phyloP scores from a whole-genome alignment of 352 stramenopile species.

The Blastocystis sp. region DNA sequence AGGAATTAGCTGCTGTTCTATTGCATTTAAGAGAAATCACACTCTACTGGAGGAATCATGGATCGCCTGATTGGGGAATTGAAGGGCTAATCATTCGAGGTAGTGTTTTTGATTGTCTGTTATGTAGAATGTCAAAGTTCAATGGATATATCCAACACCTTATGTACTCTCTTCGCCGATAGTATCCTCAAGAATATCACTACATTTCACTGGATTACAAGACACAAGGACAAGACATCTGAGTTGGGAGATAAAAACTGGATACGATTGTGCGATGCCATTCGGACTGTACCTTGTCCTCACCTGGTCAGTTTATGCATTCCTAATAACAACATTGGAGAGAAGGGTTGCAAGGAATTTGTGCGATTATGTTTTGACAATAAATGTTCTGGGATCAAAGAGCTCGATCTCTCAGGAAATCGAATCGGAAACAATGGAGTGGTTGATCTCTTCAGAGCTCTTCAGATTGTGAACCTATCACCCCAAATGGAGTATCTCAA shows the following conservation, averaged over 20 bases:
- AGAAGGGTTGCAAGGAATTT: slow-evolving; percentile 50
- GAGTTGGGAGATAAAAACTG: slow-evolving; percentile 46
- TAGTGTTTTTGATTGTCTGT: not conserved
- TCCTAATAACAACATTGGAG: slow-evolving; percentile 47
- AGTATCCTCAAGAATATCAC: slow-evolving; percentile 4
- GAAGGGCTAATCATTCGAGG: slow-evolving; percentile 26
- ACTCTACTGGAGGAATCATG: slow-evolving; percentile 16
- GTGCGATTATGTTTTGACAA: slow-evolving; percentile 27
- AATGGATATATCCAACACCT: not conserved
- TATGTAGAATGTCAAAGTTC: slow-evolving; percentile 28
- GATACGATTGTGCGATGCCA: slow-evolving; percentile 16
- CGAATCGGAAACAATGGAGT: slow-evolving; percentile 17
- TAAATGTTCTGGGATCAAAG: not conserved
- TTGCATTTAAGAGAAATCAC: slow-evolving; percentile 30
- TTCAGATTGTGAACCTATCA: not conserved
- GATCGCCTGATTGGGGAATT: slow-evolving; percentile 16
- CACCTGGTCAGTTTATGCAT: slow-evolving; percentile 16
- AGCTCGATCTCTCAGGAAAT: slow-evolving; percentile 16
- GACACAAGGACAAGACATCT: not conserved
- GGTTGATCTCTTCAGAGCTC: not conserved
- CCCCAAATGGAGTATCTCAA: not conserved
- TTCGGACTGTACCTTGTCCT: not conserved
- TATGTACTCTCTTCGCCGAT: slow-evolving; percentile 11
- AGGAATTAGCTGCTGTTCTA: slow-evolving; percentile 15
- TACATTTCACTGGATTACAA: slow-evolving; percentile 54